A percentile compares a stretch with the other conserved stretches of the same genome.
Evolutionary conservation across 495 filamentous ascomycete species (phyloP).

Genomic region (Elasticomyces elasticus): DNA sequence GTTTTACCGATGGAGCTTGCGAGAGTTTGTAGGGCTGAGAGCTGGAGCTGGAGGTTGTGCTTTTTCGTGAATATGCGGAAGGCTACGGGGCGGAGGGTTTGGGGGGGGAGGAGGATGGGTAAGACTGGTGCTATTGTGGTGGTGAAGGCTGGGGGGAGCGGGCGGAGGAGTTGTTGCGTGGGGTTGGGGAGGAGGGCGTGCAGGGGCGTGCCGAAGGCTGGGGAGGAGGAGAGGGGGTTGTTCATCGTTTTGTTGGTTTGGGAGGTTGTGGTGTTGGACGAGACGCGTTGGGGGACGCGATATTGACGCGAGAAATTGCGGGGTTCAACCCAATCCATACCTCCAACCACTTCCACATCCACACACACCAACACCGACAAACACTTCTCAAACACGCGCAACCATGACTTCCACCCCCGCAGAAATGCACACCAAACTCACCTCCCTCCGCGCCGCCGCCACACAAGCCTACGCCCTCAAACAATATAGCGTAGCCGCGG

Average conservation of each 20-base stretch:
- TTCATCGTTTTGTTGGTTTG: too few species aligned
- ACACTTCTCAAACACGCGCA: background rate
- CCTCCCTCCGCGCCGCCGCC: constrained; percentile 46
- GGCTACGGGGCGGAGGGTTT: constrained; percentile 78
- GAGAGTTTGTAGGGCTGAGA: constrained; percentile 70
- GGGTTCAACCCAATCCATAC: background rate
- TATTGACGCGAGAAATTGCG: background rate
- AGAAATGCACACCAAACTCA: constrained; percentile 21
- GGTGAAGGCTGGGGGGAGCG: constrained; percentile 37
- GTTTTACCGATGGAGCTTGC: constrained; percentile 84
- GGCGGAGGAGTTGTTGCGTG: constrained; percentile 36
- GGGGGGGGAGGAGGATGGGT: constrained; percentile 76
- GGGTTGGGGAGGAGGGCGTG: constrained; percentile 61
- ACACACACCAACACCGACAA: background rate
- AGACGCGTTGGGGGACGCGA: background rate
- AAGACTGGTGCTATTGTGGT: constrained; percentile 62
- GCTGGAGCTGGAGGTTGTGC: constrained; percentile 86
- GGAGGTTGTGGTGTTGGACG: too few species aligned
- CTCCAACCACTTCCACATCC: background rate
- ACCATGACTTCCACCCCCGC: constrained; percentile 1
- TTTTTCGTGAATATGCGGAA: constrained; percentile 97
- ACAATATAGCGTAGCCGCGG: constrained; percentile 72
- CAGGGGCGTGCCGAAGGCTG: constrained; percentile 74
- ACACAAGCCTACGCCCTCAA: constrained; percentile 69
- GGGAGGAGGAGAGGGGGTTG: constrained; percentile 63